Evolutionary conservation across 2,329 filamentous ascomycete species (phyloP).

Genomic region (Colletotrichum sp.): DNA sequence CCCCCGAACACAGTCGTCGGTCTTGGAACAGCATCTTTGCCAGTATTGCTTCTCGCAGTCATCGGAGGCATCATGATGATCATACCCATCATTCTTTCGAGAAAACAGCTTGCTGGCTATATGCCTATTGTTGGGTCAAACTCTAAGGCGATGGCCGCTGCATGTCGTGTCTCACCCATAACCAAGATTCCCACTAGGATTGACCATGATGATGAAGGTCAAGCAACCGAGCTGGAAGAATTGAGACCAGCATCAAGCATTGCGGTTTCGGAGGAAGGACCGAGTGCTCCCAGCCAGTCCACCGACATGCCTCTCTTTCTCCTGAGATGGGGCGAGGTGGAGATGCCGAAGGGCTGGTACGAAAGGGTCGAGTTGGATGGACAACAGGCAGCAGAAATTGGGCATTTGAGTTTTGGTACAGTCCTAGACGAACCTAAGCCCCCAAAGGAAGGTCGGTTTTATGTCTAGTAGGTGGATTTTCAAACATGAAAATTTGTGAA

Average conservation of each 20-base stretch:
- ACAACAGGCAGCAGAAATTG: background rate
- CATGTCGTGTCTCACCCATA: background rate
- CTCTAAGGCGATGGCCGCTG: background rate
- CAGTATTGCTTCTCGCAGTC: background rate
- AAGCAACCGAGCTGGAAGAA: background rate
- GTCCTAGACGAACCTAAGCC: background rate
- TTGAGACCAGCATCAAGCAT: background rate
- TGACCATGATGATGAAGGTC: accelerated
- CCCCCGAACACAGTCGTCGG: background rate
- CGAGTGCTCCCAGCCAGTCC: accelerated
- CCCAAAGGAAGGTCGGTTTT: background rate
- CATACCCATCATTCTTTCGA: background rate
- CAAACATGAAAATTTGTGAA: background rate
- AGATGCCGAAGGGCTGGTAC: background rate
- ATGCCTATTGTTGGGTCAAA: background rate
- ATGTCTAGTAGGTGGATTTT: background rate
- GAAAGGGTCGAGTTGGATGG: background rate
- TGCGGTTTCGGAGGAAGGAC: background rate
- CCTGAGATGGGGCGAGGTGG: background rate
- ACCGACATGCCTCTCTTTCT: background rate
- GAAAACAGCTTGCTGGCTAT: background rate
- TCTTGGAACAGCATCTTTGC: background rate
- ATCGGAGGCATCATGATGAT: background rate
- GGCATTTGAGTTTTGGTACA: background rate
- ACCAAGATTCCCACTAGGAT: background rate